phyloP scores from a whole-genome alignment of 2,329 filamentous ascomycete species.

The Fusarium chaquense region DNA sequence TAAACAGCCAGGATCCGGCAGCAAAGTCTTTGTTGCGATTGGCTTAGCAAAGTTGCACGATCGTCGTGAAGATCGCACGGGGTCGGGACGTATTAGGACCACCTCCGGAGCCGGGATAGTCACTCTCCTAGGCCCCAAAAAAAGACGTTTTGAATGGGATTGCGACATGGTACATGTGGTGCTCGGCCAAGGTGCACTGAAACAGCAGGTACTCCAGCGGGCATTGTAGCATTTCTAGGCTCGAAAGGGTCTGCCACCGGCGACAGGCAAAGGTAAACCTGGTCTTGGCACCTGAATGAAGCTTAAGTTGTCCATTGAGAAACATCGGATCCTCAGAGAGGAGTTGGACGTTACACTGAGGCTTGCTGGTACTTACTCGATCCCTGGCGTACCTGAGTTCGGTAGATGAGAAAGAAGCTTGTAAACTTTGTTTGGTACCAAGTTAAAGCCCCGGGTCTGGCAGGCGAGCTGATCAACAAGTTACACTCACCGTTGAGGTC shows the following conservation, averaged over 20 bases:
- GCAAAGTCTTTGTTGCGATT: constrained; percentile 51
- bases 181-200: constrained; percentile 31
- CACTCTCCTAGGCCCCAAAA: constrained; percentile 20
- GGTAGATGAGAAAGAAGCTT: constrained; percentile 32
- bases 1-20: constrained; percentile 40
- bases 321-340: constrained; percentile 13
- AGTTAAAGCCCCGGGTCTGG: not conserved
- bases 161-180: constrained; percentile 23
- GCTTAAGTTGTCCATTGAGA: constrained; percentile 24
- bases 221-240: constrained; percentile 36
- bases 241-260: constrained; percentile 38
- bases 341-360: constrained; percentile 26
- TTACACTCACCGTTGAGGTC: constrained; percentile 36
- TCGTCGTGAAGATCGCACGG: constrained; percentile 47
- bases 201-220: constrained; percentile 28
- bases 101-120: constrained; percentile 39
- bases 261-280: constrained; percentile 30
- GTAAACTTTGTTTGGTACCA: constrained; percentile 26
- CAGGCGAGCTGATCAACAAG: constrained; percentile 16
- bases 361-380: constrained; percentile 35
- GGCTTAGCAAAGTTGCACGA: constrained; percentile 49
- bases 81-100: constrained; percentile 46
- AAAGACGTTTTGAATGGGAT: constrained; percentile 31
- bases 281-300: constrained; percentile 38
- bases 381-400: constrained; percentile 40